phyloP scores from a whole-genome alignment of 2,329 filamentous ascomycete genomes.

The Exophiala sp. region DNA sequence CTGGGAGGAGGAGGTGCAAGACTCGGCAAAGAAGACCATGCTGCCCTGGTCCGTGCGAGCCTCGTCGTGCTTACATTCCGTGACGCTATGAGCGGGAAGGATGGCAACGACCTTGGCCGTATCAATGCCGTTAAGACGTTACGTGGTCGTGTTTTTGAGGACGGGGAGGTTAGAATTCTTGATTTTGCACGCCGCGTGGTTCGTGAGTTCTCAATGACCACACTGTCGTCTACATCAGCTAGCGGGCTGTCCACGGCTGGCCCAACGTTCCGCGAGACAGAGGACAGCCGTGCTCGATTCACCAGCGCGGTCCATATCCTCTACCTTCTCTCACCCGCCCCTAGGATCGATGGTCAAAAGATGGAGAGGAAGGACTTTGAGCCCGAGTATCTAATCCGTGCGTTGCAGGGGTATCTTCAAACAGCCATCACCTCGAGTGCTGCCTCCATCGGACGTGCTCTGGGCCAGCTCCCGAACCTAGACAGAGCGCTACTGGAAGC shows the following conservation, averaged over 20 bases:
- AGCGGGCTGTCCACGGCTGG: conserved; percentile 19
- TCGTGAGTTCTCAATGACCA: conserved; percentile 73
- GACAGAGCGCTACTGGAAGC: conserved; percentile 78
- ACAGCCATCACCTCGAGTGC: conserved; percentile 73
- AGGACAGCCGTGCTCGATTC: conserved; percentile 69
- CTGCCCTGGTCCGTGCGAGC: conserved; percentile 73
- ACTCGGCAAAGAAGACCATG: conserved; percentile 60
- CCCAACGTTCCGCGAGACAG: conserved; percentile 54
- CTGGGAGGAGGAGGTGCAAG: conserved; percentile 32
- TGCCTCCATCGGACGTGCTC: conserved; percentile 64
- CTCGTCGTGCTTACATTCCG: conserved; percentile 71
- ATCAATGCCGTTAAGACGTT: conserved; percentile 68
- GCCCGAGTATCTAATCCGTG: conserved; percentile 66
- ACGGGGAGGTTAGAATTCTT: conserved; percentile 67
- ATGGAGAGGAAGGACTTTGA: conserved; percentile 49
- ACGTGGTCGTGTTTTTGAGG: conserved; percentile 61
- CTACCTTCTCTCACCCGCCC: conserved; percentile 70
- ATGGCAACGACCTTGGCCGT: conserved; percentile 68
- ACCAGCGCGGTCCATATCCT: conserved; percentile 69
- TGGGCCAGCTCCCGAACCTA: conserved; percentile 73
- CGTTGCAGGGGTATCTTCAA: conserved; percentile 75
- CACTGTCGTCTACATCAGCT: conserved; percentile 36
- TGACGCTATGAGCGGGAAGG: conserved; percentile 61
- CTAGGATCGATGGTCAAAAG: conserved; percentile 33
- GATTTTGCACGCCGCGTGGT: conserved; percentile 71